These are phyloP conservation scores for Penicillium taxi DNA, from an alignment of 495 filamentous ascomycete genomes.

Conservation along the genomic window DNA sequence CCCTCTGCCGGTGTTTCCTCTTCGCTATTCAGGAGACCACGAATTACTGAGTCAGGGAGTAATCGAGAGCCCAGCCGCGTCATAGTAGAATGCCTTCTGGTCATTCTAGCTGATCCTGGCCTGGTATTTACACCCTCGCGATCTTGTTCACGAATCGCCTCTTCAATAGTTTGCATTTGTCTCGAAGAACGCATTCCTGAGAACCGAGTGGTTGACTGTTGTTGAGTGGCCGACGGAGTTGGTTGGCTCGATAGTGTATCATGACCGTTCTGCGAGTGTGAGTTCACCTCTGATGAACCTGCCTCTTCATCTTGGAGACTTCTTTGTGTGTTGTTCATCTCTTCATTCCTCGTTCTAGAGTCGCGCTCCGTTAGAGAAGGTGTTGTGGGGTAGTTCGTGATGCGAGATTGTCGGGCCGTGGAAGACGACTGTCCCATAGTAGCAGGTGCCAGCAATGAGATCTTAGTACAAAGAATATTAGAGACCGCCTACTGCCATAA, in stretches of 20 bases:
- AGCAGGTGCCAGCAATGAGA: conserved; percentile 17
- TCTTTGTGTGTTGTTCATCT: conserved; percentile 32
- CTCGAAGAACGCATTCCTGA: conserved; percentile 11
- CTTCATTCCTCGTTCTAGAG: conserved; percentile 30
- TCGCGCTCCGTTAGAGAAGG: conserved; percentile 19
- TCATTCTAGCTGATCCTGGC: conserved; percentile 32
- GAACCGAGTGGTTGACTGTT: conserved; percentile 17
- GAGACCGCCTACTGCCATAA: conserved; percentile 28
- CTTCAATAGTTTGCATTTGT: conserved; percentile 31
- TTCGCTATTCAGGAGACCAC: conserved; percentile 36
- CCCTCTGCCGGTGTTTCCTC: conserved; percentile 44
- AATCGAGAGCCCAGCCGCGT: conserved; percentile 44
- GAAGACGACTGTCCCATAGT: conserved; percentile 47
- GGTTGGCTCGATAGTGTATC: conserved; percentile 7
- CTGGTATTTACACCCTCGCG: conserved; percentile 23
- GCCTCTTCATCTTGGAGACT: conserved; percentile 23
- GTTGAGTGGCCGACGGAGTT: conserved; percentile 10
- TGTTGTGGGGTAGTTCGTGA: conserved; percentile 16
- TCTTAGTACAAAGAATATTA: conserved; percentile 16
- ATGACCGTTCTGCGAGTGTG: conserved; percentile 12
- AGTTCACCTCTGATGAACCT: conserved; percentile 14
- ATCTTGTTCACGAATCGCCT: conserved; percentile 25
- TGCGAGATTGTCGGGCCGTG: conserved; percentile 33
- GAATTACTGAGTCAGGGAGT: conserved; percentile 42
- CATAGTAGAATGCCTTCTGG: conserved; percentile 44